phyloP scores from a whole-genome alignment of 495 filamentous ascomycete genomes.

The Aspergillus cavernicola region DNA sequence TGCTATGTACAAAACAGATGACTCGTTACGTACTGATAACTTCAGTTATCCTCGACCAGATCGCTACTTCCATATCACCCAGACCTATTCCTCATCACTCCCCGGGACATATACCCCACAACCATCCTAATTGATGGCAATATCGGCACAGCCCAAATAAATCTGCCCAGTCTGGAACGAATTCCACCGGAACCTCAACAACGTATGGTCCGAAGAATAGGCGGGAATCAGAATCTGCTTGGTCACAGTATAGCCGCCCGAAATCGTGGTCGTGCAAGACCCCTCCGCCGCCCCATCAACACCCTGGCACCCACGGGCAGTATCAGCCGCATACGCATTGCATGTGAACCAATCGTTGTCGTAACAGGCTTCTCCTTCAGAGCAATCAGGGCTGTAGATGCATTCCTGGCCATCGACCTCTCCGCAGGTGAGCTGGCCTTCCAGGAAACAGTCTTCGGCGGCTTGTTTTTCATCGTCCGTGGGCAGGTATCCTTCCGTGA shows the following conservation, averaged over 20 bases:
- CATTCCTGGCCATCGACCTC: constrained; percentile 51
- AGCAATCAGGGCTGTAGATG: constrained; percentile 51
- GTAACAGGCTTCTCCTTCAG: constrained; percentile 42
- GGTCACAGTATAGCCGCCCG: constrained; percentile 52
- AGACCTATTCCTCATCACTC: too few relatives aligned
- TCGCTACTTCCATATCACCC: too few relatives aligned
- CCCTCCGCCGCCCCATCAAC: constrained; percentile 45
- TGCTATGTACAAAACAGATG: too few relatives aligned
- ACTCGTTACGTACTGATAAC: too few relatives aligned
- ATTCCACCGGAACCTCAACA: constrained; percentile 55
- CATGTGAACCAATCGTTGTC: constrained; percentile 58
- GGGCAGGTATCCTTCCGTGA: constrained; percentile 45
- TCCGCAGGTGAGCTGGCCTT: constrained; percentile 45
- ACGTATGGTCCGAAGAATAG: constrained; percentile 43
- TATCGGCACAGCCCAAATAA: constrained; percentile 54
- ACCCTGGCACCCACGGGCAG: constrained; percentile 38
- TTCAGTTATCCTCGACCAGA: too few relatives aligned
- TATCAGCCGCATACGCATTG: constrained; percentile 36
- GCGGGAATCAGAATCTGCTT: constrained; percentile 52
- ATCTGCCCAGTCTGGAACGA: constrained; percentile 54
- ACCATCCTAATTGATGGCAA: constrained; percentile 13
- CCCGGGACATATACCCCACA: too few relatives aligned
- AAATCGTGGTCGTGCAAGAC: constrained; percentile 49
- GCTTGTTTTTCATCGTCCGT: constrained; percentile 52
- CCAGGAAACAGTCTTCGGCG: constrained; percentile 52